Conservation (phyloP, 768 basidiomycete genomes). For the Fomitopsis pulvina region DNA sequence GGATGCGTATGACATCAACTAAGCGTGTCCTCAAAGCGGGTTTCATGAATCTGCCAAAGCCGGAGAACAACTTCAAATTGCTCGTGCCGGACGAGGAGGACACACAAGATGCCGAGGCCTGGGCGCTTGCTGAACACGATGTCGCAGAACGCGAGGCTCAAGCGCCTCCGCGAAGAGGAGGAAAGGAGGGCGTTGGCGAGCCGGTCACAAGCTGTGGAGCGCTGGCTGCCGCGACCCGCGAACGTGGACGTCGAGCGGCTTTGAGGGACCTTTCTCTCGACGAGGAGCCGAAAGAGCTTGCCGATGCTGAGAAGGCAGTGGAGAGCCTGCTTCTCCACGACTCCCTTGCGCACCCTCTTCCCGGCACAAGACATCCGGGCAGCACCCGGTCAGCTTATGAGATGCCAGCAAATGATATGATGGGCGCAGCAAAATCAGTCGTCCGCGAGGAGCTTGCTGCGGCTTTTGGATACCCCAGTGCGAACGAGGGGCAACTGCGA, state of each 20-base stretch:
- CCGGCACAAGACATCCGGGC: slow-evolving; percentile 78
- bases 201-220: slow-evolving; percentile 75
- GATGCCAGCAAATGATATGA: slow-evolving; percentile 69
- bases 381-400: slow-evolving; percentile 61
- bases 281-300: slow-evolving; percentile 36
- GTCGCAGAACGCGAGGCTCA: slow-evolving; percentile 79
- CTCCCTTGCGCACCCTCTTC: slow-evolving; percentile 78
- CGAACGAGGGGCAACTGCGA: slow-evolving; percentile 71
- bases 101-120: slow-evolving; percentile 32
- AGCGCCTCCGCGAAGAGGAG: slow-evolving; percentile 64
- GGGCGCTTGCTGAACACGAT: slow-evolving; percentile 64
- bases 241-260: slow-evolving; percentile 69
- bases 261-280: slow-evolving; percentile 51
- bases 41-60: slow-evolving; percentile 80
- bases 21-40: slow-evolving; percentile 76
- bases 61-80: slow-evolving; percentile 97
- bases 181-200: slow-evolving; percentile 75
- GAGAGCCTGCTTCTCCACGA: slow-evolving; percentile 81
- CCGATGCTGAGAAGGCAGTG: slow-evolving; percentile 55
- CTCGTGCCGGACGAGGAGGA: slow-evolving; percentile 87
- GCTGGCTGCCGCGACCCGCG: slow-evolving; percentile 77
- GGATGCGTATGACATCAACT: slow-evolving; percentile 50
- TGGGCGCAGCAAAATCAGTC: slow-evolving; percentile 60
- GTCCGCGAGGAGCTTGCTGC: slow-evolving; percentile 80
- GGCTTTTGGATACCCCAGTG: slow-evolving; percentile 79